A percentile compares a stretch with the other conserved stretches of the same genome.
phyloP scores from a whole-genome alignment of 2,329 filamentous ascomycete species.

The Erysiphe neolycopersici region DNA sequence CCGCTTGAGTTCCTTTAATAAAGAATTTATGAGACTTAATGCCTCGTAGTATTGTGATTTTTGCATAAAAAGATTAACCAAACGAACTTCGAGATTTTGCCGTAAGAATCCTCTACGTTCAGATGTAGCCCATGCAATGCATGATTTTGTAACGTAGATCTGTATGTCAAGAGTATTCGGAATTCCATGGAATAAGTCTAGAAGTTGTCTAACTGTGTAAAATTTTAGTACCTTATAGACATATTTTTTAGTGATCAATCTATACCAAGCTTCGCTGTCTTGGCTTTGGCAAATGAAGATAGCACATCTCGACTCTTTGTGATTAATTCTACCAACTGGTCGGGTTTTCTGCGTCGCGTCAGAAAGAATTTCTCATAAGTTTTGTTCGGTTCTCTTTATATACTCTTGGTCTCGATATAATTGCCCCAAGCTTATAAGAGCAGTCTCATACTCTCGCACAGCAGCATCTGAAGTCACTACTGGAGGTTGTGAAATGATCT shows the following conservation, averaged over 20 bases:
- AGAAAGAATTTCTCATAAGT: constrained; percentile 5
- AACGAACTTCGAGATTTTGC: constrained; percentile 89
- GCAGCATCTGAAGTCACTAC: constrained; percentile 62
- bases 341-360: constrained; percentile 31
- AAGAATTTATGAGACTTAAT: constrained; percentile 82
- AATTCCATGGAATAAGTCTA: constrained; percentile 84
- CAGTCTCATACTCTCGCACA: constrained; percentile 73
- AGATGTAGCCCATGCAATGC: constrained; percentile 95
- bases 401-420: constrained; percentile 74
- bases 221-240: constrained; percentile 1
- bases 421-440: constrained; percentile 69
- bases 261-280: constrained; percentile 91
- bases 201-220: constrained; percentile 60
- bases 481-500: constrained; percentile 64
- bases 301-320: constrained; percentile 74
- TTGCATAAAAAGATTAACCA: constrained; percentile 83
- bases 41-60: constrained; percentile 97
- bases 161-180: constrained; percentile 88
- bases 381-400: constrained; percentile 11
- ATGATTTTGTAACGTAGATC: constrained; percentile 88
- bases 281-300: constrained; percentile 93
- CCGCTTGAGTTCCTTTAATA: constrained; percentile 89
- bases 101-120: constrained; percentile 89
- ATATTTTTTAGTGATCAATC: neutral
- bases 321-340: constrained; percentile 73